Evolutionary conservation across 2,329 filamentous ascomycete genomes (phyloP), one percentile per base, ranked within the genome.

Genomic region (Ophiostoma populinum): DNA sequence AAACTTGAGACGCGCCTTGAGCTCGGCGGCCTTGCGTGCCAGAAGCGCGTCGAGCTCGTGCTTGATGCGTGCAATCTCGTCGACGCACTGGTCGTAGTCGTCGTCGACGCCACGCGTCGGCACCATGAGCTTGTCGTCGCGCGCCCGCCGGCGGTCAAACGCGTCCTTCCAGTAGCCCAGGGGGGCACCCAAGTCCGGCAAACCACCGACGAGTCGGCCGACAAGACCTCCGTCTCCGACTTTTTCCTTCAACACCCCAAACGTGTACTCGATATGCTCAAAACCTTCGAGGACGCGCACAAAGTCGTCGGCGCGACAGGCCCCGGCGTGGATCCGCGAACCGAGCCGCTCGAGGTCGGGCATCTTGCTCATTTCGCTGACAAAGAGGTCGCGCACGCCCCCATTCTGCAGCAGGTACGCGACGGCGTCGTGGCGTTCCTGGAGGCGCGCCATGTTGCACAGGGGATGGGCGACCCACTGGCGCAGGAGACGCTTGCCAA

Each of bases 381-480:
- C 80, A 51, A 98, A 94, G 45, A 83, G 76, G 45, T 94, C 83
- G 36, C 82, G 81, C 19, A 92, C 63, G 17, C 66, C 83, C 1
- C 79, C 76, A 46, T 94, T 94, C n/a, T n/a, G n/a, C 27, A 98
- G 62, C 48, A 87, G 75, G 30, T 32, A n/a, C 48, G 95, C 90
- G 5, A 98, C 85, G 5, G 90, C 90, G 56, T 98, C 86, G 9
- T 98, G 63, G 6, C 90, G 74, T 44, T 92, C 85, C 48, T 95
- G 93, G 60, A 98, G 94, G 50, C 80, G 85, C 24, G 65, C 59
- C 6, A 81, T 75, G 55, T 93, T 80, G 51, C 85, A 83, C 11
- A 98, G 63, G 3, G 90, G 90, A 54, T 98, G 90, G 48, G 87
- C 95, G 3, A 98, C 79, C 90, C 90, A 98, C 53, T 93, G 85